These are phyloP conservation scores for Coleophoma cylindrospora DNA, from an alignment of 2,329 filamentous ascomycete genomes.

Conservation along the genomic window DNA sequence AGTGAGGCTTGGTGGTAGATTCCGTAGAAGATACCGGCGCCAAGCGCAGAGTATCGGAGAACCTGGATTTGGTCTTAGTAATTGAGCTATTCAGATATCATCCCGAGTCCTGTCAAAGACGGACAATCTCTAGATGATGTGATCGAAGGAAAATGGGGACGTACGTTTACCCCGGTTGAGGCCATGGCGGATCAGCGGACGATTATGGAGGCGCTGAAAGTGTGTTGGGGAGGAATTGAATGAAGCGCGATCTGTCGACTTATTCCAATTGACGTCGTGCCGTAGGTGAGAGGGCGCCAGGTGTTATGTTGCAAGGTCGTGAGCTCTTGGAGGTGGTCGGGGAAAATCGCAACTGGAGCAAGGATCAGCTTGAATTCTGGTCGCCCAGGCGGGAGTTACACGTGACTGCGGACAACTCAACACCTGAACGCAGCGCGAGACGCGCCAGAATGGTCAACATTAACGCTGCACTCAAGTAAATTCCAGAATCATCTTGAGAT, in stretches of 20 bases:
- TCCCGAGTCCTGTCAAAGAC: too few species aligned
- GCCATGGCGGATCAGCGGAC: slow-evolving; percentile 22
- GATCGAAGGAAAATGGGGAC: slow-evolving; percentile 17
- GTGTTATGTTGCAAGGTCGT: slow-evolving; percentile 12
- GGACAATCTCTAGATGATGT: too few species aligned
- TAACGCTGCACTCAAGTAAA: too few species aligned
- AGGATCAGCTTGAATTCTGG: slow-evolving; percentile 2
- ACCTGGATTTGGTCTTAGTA: slow-evolving; percentile 53
- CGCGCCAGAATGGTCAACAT: too few species aligned
- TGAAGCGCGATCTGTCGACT: slow-evolving; percentile 8
- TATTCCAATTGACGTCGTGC: slow-evolving; percentile 22
- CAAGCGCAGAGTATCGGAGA: slow-evolving; percentile 92
- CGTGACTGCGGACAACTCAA: not conserved
- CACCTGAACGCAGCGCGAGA: too few species aligned
- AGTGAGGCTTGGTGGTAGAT: slow-evolving; percentile 88
- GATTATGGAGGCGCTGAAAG: slow-evolving; percentile 6
- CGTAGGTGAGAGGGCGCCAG: slow-evolving; percentile 11
- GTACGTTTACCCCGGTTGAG: slow-evolving; percentile 47
- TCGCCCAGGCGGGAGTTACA: not conserved
- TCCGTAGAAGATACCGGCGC: slow-evolving; percentile 89
- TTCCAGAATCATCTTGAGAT: too few species aligned
- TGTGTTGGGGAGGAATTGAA: slow-evolving; percentile 5
- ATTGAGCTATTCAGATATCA: too few species aligned
- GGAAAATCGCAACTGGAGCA: slow-evolving; percentile 3
- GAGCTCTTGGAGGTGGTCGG: slow-evolving; percentile 17